phyloP scores from a whole-genome alignment of 495 filamentous ascomycete species.

The Penicillium mononematosum region DNA sequence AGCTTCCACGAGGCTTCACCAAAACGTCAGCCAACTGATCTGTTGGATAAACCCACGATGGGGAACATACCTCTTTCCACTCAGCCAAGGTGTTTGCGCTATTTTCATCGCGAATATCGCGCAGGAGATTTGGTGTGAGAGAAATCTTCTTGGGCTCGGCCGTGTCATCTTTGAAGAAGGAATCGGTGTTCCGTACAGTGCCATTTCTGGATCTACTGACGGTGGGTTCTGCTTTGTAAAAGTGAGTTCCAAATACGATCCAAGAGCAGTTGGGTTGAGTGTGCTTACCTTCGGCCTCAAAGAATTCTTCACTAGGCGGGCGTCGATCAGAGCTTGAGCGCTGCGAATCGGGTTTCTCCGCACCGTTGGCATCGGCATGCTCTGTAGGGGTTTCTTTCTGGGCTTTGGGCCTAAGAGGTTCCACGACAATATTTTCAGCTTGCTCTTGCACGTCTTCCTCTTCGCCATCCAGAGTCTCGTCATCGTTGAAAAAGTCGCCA shows the following conservation, averaged over 20 bases:
- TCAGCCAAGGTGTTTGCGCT: conserved; percentile 60
- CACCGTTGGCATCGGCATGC: conserved; percentile 28
- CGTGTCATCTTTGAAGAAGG: conserved; percentile 95
- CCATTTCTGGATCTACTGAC: conserved; percentile 75
- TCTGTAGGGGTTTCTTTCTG: conserved; percentile 38
- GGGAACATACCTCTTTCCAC: conserved; percentile 58
- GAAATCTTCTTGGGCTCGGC: conserved; percentile 97
- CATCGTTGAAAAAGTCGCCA: conserved; percentile 56
- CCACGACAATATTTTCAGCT: conserved; percentile 45
- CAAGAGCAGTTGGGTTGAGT: not conserved
- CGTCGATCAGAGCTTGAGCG: conserved; percentile 38
- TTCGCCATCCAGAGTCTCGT: conserved; percentile 45
- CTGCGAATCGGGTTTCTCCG: conserved; percentile 32
- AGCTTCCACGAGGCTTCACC: conserved; percentile 42
- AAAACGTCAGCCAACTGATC: conserved; percentile 49
- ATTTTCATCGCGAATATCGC: conserved; percentile 63
- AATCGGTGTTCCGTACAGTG: conserved; percentile 83
- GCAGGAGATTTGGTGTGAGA: conserved; percentile 88
- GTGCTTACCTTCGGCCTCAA: conserved; percentile 47
- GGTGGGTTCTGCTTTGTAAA: conserved; percentile 47
- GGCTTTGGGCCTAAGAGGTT: conserved; percentile 44
- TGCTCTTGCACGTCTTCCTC: conserved; percentile 41
- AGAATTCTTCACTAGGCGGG: conserved; percentile 65
- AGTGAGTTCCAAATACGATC: conserved; percentile 14
- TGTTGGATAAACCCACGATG: conserved; percentile 30